Evolutionary conservation across 2,329 filamentous ascomycete species (phyloP).

Genomic region (Mycogone perniciosa): DNA sequence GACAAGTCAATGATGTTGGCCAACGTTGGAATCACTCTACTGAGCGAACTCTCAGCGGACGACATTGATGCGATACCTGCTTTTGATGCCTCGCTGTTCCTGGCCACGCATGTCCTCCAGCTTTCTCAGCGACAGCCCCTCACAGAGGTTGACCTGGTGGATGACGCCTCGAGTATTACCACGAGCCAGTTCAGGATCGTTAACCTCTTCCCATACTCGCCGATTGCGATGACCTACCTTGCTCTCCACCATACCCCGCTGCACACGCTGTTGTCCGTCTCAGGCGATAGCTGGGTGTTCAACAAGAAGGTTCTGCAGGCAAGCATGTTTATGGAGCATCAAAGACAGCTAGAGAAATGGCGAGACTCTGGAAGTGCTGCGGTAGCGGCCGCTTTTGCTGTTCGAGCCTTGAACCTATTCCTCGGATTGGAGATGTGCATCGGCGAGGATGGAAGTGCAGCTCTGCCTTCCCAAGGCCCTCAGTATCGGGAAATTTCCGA

Average conservation of each 20-base stretch:
- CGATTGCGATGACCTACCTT: slow-evolving; percentile 47
- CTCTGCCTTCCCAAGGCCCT: slow-evolving; percentile 11
- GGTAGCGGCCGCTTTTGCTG: slow-evolving; percentile 43
- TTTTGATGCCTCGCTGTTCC: slow-evolving; percentile 37
- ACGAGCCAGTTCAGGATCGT: slow-evolving; percentile 25
- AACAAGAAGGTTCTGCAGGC: slow-evolving; percentile 43
- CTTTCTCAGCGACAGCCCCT: slow-evolving; percentile 29
- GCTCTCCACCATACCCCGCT: slow-evolving; percentile 55
- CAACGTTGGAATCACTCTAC: slow-evolving; percentile 23
- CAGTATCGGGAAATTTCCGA: slow-evolving; percentile 37
- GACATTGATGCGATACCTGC: slow-evolving; percentile 28
- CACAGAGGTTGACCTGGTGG: slow-evolving; percentile 22
- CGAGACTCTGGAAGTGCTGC: slow-evolving; percentile 38
- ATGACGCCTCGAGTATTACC: slow-evolving; percentile 20
- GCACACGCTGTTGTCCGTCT: slow-evolving; percentile 50
- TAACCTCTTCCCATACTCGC: slow-evolving; percentile 38
- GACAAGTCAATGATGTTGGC: slow-evolving; percentile 19
- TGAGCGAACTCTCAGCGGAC: slow-evolving; percentile 31
- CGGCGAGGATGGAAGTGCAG: slow-evolving; percentile 5
- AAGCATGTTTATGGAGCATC: slow-evolving; percentile 40
- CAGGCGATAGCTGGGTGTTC: slow-evolving; percentile 54
- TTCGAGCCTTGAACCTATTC: slow-evolving; percentile 43
- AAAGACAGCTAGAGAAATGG: slow-evolving; percentile 42
- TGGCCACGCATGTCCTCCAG: slow-evolving; percentile 32
- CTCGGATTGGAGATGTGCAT: slow-evolving; percentile 25